Conservation (phyloP, 2,329 filamentous ascomycete species). For the Alternaria gansuensis region DNA sequence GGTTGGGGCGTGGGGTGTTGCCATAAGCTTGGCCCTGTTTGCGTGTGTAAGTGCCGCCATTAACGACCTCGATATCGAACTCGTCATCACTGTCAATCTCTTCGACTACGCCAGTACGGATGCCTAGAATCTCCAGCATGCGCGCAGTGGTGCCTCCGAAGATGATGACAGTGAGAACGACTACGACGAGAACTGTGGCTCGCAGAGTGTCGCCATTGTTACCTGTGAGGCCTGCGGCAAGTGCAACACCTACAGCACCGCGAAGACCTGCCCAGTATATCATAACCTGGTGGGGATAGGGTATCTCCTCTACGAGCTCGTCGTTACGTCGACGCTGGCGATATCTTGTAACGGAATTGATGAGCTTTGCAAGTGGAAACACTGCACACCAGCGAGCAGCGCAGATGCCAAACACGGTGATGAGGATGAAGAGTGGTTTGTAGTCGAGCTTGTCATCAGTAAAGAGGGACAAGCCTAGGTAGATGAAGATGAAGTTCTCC, state of each 20-base stretch:
- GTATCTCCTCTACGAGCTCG: slow-evolving; percentile 80
- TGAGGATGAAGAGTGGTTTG: slow-evolving; percentile 93
- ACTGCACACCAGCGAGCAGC: slow-evolving; percentile 92
- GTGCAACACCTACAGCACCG: slow-evolving; percentile 92
- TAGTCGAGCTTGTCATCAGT: slow-evolving; percentile 88
- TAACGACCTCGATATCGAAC: slow-evolving; percentile 85
- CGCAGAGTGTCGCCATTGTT: slow-evolving; percentile 83
- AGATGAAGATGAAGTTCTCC: slow-evolving; percentile 99
- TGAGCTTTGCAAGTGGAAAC: slow-evolving; percentile 86
- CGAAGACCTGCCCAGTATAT: slow-evolving; percentile 98
- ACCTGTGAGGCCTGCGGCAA: slow-evolving; percentile 87
- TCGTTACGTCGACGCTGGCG: slow-evolving; percentile 76
- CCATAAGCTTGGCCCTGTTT: slow-evolving; percentile 80
- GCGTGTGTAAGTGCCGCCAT: slow-evolving; percentile 79
- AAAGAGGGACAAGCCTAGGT: slow-evolving; percentile 92
- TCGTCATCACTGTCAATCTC: slow-evolving; percentile 98
- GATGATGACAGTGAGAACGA: slow-evolving; percentile 97
- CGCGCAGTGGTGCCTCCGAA: slow-evolving; percentile 96
- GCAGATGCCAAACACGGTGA: slow-evolving; percentile 91
- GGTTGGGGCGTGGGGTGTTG: slow-evolving; percentile 70
- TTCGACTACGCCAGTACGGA: slow-evolving; percentile 93
- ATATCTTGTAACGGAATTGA: slow-evolving; percentile 93
- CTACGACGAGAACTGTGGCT: slow-evolving; percentile 95
- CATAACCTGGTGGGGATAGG: slow-evolving; percentile 98
- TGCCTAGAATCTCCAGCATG: slow-evolving; percentile 98